Evolutionary conservation across 805 yeast genomes (phyloP).

Genomic region (Wickerhamiella azymoides): DNA sequence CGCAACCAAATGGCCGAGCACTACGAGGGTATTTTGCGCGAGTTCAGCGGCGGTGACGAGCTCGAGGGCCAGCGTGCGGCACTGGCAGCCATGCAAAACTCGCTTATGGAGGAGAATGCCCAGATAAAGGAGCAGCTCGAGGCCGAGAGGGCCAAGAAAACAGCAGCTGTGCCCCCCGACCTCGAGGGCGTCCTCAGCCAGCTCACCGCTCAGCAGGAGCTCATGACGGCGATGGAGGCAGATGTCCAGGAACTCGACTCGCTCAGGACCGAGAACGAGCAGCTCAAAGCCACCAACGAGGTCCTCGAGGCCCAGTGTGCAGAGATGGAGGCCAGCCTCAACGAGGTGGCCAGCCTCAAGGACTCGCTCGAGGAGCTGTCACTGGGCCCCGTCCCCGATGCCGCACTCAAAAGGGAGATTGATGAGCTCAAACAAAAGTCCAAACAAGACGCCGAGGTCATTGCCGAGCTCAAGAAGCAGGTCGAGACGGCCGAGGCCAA

Average conservation of each 20-base stretch:
- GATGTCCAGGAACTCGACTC: conserved; percentile 20
- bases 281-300: not conserved
- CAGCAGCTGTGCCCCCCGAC: conserved; percentile 8
- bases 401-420: not conserved
- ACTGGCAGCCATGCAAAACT: conserved; percentile 27
- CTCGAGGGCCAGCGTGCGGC: conserved; percentile 23
- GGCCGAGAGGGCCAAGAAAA: conserved; percentile 11
- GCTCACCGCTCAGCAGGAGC: conserved; percentile 16
- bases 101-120: conserved; percentile 21
- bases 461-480: not conserved
- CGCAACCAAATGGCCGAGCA: conserved; percentile 13
- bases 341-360: conserved; percentile 4
- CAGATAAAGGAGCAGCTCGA: conserved; percentile 14
- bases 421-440: not conserved
- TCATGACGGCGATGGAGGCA: conserved; percentile 17
- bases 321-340: conserved; percentile 1
- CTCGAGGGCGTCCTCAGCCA: conserved; percentile 15
- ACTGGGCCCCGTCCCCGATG: not conserved
- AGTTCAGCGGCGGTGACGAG: conserved; percentile 14
- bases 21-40: conserved; percentile 17
- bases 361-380: conserved; percentile 2
- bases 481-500: not conserved
- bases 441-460: not conserved
- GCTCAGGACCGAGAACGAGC: conserved; percentile 14
- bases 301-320: not conserved